Base-by-base conservation (phyloP, 768 basidiomycete genomes). In the Heimioporus sp. region DNA sequence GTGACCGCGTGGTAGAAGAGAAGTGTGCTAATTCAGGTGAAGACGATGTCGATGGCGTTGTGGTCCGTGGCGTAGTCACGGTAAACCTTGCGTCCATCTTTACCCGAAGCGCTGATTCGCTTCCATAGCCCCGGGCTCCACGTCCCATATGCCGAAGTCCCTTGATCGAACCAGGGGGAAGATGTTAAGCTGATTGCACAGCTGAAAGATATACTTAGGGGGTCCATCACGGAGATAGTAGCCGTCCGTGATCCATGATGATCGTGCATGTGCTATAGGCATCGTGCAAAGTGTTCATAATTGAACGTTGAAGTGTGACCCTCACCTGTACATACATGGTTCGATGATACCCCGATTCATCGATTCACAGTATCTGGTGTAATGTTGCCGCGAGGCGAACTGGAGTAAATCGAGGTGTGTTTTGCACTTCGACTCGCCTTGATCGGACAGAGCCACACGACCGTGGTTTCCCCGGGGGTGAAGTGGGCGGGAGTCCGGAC, bases 1-100 rank as follows among this genome's bases (percentile, higher is more conserved):
- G 90, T 15, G 87, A 86, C 5, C 82, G 80, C 48, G 80, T 87
- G 5, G 80, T 92, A 4, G 88, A 85, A 4, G 81, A 77, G 37
- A 88, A 90, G 64, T 84, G 79, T 54, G 68, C 73, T 31, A 66
- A 62, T 2, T 56, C 56, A 10, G 17, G 49, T 4, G 56, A 57
- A 3, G 52, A 58, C 1, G 70, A 69, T 7, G 79, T 79, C 43
- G 69, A 74, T 13, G 72, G 71, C 17, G 72, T 90, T 7, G 76
- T 82, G 3, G 72, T 5, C 3, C 24, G 5, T 3, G 5, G 78
- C 24, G 79, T 86, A 13, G 80, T 87, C 10, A 76, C 87, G 78
- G 87, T 89, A 43, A 41, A 75, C 64, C 16, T 20, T 15, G 10
- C 24, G 42, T 32, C 36, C 30, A 38, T 24, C 17, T 39, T 17